phyloP scores from a whole-genome alignment of 2,329 filamentous ascomycete species.

The Cercospora zeina region DNA sequence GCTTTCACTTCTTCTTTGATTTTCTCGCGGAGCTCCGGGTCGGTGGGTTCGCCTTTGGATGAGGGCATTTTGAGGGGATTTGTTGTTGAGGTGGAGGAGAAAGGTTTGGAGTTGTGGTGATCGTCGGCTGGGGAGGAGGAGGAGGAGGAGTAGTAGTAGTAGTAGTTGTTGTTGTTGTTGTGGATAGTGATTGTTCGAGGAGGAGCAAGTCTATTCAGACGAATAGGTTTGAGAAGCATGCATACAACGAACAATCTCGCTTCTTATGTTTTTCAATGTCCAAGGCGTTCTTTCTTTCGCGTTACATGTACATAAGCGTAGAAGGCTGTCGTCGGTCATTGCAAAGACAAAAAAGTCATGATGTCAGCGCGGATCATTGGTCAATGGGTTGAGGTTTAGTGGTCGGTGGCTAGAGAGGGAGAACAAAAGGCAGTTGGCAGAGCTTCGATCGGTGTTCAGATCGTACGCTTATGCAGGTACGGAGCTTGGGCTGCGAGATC shows the following conservation, averaged over 20 bases:
- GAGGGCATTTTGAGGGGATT: slow-evolving; percentile 34
- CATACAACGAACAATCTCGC: too few relatives aligned
- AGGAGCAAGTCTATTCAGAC: too few relatives aligned
- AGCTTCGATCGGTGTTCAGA: slow-evolving; percentile 1
- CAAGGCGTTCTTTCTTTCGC: too few relatives aligned
- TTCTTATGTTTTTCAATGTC: too few relatives aligned
- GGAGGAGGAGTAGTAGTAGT: neutral
- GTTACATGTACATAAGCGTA: neutral
- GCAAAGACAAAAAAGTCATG: slow-evolving; percentile 2
- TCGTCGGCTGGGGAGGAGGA: neutral
- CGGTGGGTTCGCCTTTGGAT: slow-evolving; percentile 39
- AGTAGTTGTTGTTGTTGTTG: too few relatives aligned
- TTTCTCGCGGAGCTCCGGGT: slow-evolving; percentile 38
- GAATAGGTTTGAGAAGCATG: too few relatives aligned
- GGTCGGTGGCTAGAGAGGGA: neutral
- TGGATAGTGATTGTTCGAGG: too few relatives aligned
- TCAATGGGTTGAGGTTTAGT: slow-evolving; percentile 2
- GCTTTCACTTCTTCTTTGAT: slow-evolving; percentile 41
- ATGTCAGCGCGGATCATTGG: slow-evolving; percentile 10
- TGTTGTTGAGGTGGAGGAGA: neutral
- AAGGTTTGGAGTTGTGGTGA: neutral
- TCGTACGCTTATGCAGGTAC: slow-evolving; percentile 9
- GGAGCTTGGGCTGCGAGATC: neutral
- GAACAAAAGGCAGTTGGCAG: slow-evolving; percentile 9
- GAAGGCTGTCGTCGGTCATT: neutral